These are phyloP conservation scores for Penicillium sp. DNA, from an alignment of 2,329 filamentous ascomycete genomes.

Conservation along the genomic window DNA sequence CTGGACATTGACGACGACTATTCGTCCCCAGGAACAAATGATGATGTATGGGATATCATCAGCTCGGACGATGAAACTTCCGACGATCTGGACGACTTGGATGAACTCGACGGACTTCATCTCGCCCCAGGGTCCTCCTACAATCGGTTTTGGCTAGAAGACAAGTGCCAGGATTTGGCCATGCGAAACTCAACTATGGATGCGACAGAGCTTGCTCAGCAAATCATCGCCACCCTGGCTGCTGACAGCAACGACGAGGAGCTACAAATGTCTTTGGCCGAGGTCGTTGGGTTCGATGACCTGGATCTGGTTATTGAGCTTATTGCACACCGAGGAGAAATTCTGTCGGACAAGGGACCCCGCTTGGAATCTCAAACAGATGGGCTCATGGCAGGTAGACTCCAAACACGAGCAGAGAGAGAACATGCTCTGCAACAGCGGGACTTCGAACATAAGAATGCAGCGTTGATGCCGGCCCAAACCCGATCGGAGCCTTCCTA, in stretches of 20 bases:
- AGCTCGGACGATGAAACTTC: constrained; percentile 69
- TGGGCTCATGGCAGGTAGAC: constrained; percentile 51
- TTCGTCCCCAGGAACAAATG: constrained; percentile 60
- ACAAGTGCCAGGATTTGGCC: constrained; percentile 68
- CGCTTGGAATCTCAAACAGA: constrained; percentile 42
- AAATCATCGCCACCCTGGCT: constrained; percentile 71
- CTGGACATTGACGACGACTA: constrained; percentile 64
- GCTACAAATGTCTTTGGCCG: constrained; percentile 84
- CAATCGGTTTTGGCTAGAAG: constrained; percentile 68
- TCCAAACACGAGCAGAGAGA: constrained; percentile 74
- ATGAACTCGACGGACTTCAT: constrained; percentile 46
- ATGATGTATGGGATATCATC: constrained; percentile 93
- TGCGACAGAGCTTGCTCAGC: constrained; percentile 69
- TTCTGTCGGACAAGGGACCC: constrained; percentile 51
- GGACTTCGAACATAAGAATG: constrained; percentile 81
- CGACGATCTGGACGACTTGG: constrained; percentile 60
- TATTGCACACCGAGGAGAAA: constrained; percentile 71
- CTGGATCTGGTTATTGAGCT: constrained; percentile 90
- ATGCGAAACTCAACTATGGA: constrained; percentile 65
- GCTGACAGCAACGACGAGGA: constrained; percentile 75
- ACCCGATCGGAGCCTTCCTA: constrained; percentile 72
- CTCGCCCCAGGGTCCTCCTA: constrained; percentile 44
- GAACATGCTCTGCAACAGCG: constrained; percentile 73
- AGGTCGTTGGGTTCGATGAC: constrained; percentile 89
- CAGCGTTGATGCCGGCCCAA: constrained; percentile 68